Conservation (phyloP, 1,284 basidiomycete genomes). For the Cerioporus squamosus region DNA sequence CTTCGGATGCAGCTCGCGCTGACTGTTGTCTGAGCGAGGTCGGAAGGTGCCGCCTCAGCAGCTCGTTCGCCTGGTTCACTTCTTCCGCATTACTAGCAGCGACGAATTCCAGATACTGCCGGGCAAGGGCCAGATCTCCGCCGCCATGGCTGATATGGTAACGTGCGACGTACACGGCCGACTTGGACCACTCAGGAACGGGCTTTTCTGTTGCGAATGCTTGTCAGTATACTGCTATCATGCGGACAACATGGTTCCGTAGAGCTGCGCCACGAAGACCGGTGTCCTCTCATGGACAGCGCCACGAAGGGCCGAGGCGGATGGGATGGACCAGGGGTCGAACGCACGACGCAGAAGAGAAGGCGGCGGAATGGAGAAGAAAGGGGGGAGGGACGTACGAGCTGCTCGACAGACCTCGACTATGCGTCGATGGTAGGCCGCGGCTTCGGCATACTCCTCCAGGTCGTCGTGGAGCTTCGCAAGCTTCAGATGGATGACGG, state of each 20-base stretch:
- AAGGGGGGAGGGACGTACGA: conserved; percentile 33
- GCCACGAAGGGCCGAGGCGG: too few species aligned
- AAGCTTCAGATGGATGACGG: conserved; percentile 75
- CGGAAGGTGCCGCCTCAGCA: conserved; percentile 33
- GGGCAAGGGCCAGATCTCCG: conserved; percentile 65
- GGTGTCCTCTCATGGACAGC: too few species aligned
- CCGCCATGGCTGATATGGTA: conserved; percentile 67
- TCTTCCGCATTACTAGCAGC: conserved; percentile 80
- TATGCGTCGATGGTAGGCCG: conserved; percentile 73
- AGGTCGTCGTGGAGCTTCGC: conserved; percentile 75
- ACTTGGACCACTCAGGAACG: conserved; percentile 76
- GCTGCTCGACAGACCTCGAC: conserved; percentile 75
- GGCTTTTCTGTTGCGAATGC: conserved; percentile 54
- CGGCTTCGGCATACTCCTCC: conserved; percentile 69
- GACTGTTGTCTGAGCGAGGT: conserved; percentile 12
- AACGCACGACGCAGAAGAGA: not conserved
- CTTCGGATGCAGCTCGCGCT: conserved; percentile 8
- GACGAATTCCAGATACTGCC: conserved; percentile 72
- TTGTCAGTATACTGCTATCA: not conserved
- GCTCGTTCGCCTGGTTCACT: conserved; percentile 63
- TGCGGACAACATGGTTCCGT: not conserved
- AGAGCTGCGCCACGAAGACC: too few species aligned
- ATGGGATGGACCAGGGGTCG: too few species aligned
- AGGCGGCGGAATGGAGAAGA: conserved; percentile 2
- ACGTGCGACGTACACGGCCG: conserved; percentile 81